Conservation (phyloP, 306 rosid genomes). For the Lablab purpureus region DNA sequence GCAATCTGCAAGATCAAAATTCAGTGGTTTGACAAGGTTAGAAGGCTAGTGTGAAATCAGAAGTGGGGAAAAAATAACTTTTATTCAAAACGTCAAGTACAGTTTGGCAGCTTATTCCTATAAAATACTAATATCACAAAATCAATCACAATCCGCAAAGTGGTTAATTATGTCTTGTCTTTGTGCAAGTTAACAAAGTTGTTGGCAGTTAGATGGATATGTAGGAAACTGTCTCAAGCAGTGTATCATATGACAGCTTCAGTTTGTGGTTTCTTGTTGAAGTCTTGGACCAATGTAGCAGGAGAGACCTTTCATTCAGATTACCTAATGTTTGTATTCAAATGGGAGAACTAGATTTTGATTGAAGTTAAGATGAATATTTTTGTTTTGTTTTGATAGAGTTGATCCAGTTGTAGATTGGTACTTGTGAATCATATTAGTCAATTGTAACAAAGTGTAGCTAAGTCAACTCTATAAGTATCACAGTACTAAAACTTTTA, state of each 20-base stretch:
- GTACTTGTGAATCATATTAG: constrained; percentile 1
- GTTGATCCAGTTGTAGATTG: constrained; percentile 1
- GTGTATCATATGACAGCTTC: not conserved
- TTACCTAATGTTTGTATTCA: not conserved
- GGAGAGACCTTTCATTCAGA: constrained; percentile 22
- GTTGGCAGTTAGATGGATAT: not conserved
- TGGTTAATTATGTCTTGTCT: constrained; percentile 17
- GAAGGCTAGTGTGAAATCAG: constrained; percentile 8
- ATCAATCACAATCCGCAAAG: constrained; percentile 29
- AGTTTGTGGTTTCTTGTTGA: not conserved
- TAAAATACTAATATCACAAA: constrained; percentile 22
- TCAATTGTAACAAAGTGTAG: not conserved
- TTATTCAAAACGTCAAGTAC: not conserved
- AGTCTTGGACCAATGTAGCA: not conserved
- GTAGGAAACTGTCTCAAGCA: constrained; percentile 18
- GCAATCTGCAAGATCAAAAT: constrained; percentile 14
- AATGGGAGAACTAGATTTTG: not conserved
- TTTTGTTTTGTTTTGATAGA: not conserved
- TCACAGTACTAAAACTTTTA: not conserved
- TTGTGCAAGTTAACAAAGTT: constrained; percentile 1
- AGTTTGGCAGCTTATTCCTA: not conserved
- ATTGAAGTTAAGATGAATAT: not conserved
- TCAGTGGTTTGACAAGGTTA: constrained; percentile 5
- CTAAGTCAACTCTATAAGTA: not conserved
- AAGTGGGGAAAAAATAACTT: not conserved